Evolutionary conservation across 225 moss, liverwort and hornwort species (phyloP), one percentile per base, ranked within the genome.

Genomic region (Sphagnum tenellum): DNA sequence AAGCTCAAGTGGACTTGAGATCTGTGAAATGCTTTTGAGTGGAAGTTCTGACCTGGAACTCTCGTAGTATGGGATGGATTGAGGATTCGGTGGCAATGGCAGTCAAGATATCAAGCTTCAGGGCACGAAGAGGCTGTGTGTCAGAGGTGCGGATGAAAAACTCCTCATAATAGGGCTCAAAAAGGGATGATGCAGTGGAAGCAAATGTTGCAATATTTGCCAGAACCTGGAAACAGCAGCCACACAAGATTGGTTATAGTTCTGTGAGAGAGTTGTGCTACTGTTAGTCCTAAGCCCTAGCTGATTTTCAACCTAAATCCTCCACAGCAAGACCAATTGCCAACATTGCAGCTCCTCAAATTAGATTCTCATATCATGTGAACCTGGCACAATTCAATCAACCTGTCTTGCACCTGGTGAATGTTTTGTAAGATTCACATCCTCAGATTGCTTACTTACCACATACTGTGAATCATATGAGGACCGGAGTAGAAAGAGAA

Each of bases 381-480:
- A 29, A 29, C 29, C 29, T 52, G 2, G 52, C 52, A 52, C 9
- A 6, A 52, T 5, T 52, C 52, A 52, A 52, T 52, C 7, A 52
- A 52, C 52, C 52, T 5, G 9, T 0, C 6, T 52, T 52, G 9
- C 52, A 52, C 52, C 52, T 52, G 52, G 6, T 52, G 52, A 9
- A 2, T 6, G 52, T 52, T 52, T 0, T 5, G 52, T 5, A 52
- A 52, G 52, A 52, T 52, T 9, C 6, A 52, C 52, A 68, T 68
- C 68, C 48, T 59, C 9, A 60, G 57, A 48, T 56, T 69, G 72
- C 79, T 62, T 76, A 77, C 98, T 89, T 89, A 98, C 98, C 98
- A 98, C 98, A 74, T 89, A 98, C 90, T 93, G 93, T 69, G 93
- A 87, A 72, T 93, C 90, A 72, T 71, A 74, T 46, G 98, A 90